Percentiles rank a stretch among this genome's conserved stretches.
phyloP scores from a whole-genome alignment of 129 eudicot species.

The Oenanthe sinensis region DNA sequence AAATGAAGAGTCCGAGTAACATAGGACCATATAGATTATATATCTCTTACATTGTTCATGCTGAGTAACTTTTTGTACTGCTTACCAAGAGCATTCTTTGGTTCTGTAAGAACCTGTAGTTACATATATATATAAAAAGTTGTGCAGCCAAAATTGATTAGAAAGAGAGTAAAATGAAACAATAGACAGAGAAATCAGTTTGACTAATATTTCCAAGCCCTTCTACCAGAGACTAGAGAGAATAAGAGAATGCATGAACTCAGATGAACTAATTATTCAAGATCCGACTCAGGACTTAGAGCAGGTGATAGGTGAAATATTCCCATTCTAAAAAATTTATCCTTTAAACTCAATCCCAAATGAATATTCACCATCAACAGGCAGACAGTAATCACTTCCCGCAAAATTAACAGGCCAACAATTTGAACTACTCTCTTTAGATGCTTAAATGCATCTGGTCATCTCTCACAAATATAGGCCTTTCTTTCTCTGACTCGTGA shows the following conservation, averaged over 20 bases:
- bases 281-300: neutral
- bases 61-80: slow-evolving; percentile 84
- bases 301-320: neutral
- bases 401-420: neutral
- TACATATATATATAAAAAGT: slow-evolving; percentile 4
- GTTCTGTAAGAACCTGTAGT: slow-evolving; percentile 66
- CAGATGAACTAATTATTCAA: neutral
- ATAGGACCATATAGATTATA: neutral
- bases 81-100: slow-evolving; percentile 83
- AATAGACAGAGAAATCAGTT: neutral
- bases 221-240: neutral
- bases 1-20: too few relatives aligned
- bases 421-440: neutral
- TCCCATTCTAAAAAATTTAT: neutral
- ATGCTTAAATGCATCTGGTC: neutral
- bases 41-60: slow-evolving; percentile 75
- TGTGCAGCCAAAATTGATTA: neutral
- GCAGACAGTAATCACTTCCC: neutral
- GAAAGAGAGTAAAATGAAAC: neutral
- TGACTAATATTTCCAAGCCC: neutral
- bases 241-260: neutral
- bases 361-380: neutral
- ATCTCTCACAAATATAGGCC: neutral
- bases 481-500: neutral
- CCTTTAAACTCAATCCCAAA: neutral